phyloP scores from a whole-genome alignment of 1,139 yeast species.

The Suhomyces bokatorum region DNA sequence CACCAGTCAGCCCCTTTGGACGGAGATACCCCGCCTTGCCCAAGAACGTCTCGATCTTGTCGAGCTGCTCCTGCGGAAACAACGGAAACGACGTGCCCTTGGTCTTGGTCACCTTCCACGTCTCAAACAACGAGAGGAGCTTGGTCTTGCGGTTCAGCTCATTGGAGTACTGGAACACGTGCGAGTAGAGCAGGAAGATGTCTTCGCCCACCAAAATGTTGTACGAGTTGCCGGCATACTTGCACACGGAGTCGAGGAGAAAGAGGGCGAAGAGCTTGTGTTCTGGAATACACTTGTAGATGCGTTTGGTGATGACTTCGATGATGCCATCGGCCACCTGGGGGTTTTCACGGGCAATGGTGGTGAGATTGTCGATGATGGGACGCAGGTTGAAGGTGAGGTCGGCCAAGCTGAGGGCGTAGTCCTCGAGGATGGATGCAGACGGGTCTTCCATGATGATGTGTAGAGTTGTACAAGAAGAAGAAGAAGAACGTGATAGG shows the following conservation, averaged over 20 bases:
- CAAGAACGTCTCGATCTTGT: slow-evolving; percentile 73
- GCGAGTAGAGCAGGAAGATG: slow-evolving; percentile 67
- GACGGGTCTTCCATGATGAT: slow-evolving; percentile 9
- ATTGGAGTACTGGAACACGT: slow-evolving; percentile 74
- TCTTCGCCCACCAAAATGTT: slow-evolving; percentile 70
- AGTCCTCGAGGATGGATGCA: slow-evolving; percentile 46
- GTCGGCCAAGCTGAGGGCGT: slow-evolving; percentile 65
- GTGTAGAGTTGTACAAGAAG: neutral
- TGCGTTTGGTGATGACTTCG: slow-evolving; percentile 66
- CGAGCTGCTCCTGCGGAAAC: slow-evolving; percentile 70
- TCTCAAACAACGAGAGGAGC: slow-evolving; percentile 73
- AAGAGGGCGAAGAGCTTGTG: slow-evolving; percentile 84
- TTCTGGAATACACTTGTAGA: slow-evolving; percentile 59
- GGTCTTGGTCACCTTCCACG: slow-evolving; percentile 70
- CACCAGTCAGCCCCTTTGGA: slow-evolving; percentile 1
- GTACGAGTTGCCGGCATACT: slow-evolving; percentile 87
- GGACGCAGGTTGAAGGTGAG: slow-evolving; percentile 89
- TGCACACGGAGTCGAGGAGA: slow-evolving; percentile 88
- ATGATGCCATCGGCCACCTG: slow-evolving; percentile 76
- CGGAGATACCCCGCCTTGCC: slow-evolving; percentile 38
- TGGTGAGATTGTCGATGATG: slow-evolving; percentile 81
- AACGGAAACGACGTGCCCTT: slow-evolving; percentile 65
- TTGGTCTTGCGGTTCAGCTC: slow-evolving; percentile 68
- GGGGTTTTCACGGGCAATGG: slow-evolving; percentile 81
- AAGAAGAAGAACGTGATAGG: neutral